Evolutionary conservation across 2,329 filamentous ascomycete genomes (phyloP).

Genomic region (Macrophomina pseudophaseolina): DNA sequence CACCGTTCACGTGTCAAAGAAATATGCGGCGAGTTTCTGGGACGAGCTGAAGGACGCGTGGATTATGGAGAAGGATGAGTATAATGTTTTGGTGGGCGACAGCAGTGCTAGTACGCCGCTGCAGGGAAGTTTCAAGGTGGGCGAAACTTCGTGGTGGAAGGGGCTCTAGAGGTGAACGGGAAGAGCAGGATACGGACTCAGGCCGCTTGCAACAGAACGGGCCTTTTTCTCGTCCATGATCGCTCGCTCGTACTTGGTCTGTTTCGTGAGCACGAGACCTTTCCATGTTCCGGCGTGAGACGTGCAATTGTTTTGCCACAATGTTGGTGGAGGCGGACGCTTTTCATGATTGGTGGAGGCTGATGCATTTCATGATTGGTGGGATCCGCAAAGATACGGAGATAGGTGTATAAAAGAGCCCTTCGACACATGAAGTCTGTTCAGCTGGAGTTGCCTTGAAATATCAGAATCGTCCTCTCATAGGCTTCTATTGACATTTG

Average conservation of each 20-base stretch:
- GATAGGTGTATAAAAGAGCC: too few species aligned
- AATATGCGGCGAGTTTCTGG: slow-evolving; percentile 72
- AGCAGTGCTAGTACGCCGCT: slow-evolving; percentile 62
- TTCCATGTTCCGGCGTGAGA: background rate
- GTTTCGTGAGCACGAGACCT: background rate
- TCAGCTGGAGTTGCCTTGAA: too few species aligned
- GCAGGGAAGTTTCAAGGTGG: slow-evolving; percentile 60
- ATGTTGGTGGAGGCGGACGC: background rate
- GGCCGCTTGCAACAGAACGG: too few species aligned
- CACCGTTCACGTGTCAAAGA: slow-evolving; percentile 63
- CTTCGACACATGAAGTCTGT: too few species aligned
- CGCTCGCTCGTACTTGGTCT: background rate
- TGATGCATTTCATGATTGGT: background rate
- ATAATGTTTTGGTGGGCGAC: slow-evolving; percentile 65
- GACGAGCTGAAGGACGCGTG: slow-evolving; percentile 70
- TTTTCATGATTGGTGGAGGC: background rate
- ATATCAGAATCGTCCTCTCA: too few species aligned
- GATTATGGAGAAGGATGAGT: slow-evolving; percentile 69
- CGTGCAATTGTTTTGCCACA: background rate
- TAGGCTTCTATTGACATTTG: too few species aligned
- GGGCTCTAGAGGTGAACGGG: slow-evolving; percentile 55
- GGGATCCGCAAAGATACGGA: too few species aligned
- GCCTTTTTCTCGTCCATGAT: too few species aligned
- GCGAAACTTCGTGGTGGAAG: slow-evolving; percentile 70
- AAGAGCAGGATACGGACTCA: background rate